Evolutionary conservation across 768 basidiomycete species (phyloP), one percentile per base, ranked within the genome.

Genomic region (Rhodotorula toruloides): DNA sequence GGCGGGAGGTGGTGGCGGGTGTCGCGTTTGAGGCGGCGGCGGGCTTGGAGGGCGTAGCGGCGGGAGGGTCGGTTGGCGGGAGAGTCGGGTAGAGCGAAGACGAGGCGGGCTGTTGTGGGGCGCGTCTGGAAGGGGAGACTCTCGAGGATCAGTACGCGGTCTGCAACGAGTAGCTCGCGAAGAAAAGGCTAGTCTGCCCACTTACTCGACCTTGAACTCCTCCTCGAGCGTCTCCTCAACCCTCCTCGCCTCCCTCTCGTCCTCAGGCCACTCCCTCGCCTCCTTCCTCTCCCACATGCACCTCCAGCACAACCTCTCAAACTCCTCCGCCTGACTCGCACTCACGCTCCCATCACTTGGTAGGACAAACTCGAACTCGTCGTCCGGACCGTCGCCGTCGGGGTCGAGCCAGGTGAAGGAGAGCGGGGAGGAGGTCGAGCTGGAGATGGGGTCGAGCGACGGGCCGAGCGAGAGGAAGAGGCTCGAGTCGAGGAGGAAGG

Each of bases 201-300:
- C 88, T 77, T 73, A 91, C 89, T 82, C 82, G 84, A 86, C 88
- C 29, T 88, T 84, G 74, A 97, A 90, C 74, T 89, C 84, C 39
- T 87, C 84, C 42, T 97, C 79, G 39, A 66, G 39, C 19, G 17
- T 27, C 16, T 13, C 27, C 29, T 70, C 64, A 0, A 36, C 43
- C 44, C 31, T n/a, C 44, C 88, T 85, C 2, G 81, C 78, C 72
- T 90, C 87, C 37, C 76, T 77, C 25, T 86, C 83, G 65, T 81
- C 83, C 60, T 89, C 86, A 17, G 89, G 88, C 72, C 84, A 71
- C 32, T 64, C 84, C 56, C 72, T 80, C 73, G 82, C 86, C 80
- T 88, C 87, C 80, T 92, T 93, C 78, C 92, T 85, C 76, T 99
- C 96, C 77, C 87, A 98, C 86, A 98, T 91, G 64, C 94, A 94